Conservation (phyloP, 345 rosid genomes). For the Euclidium syriacum region DNA sequence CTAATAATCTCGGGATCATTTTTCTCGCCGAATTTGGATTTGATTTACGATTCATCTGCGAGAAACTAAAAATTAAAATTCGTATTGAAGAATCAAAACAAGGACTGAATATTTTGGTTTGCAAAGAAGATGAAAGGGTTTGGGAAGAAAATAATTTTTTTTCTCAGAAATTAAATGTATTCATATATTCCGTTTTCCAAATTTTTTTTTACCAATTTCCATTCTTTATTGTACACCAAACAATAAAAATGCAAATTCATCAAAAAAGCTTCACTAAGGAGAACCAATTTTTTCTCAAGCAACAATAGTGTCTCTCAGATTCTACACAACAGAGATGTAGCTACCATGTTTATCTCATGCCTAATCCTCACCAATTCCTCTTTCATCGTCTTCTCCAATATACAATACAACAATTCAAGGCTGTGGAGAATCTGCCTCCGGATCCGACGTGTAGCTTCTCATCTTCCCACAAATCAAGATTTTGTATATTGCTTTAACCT, state of each 20-base stretch:
- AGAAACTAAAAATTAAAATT: too few relatives aligned
- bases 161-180: too few relatives aligned
- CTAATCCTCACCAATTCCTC: slow-evolving; percentile 11
- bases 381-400: slow-evolving; percentile 18
- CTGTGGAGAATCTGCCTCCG: too few relatives aligned
- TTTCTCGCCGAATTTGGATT: too few relatives aligned
- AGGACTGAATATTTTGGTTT: slow-evolving; percentile 9
- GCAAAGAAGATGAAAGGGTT: background rate
- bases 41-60: too few relatives aligned
- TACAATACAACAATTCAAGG: background rate
- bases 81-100: background rate
- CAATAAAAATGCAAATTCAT: slow-evolving; percentile 11
- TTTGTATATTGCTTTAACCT: too few relatives aligned
- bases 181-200: background rate
- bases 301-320: slow-evolving; percentile 19
- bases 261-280: background rate
- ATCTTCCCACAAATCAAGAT: too few relatives aligned
- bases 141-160: too few relatives aligned
- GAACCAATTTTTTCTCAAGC: background rate
- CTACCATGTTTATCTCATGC: slow-evolving; percentile 18
- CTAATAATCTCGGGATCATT: too few relatives aligned
- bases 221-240: slow-evolving; percentile 27
- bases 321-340: slow-evolving; percentile 19
- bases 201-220: background rate
- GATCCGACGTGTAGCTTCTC: too few relatives aligned